Conservation (phyloP, 164 flowering plant genomes). For the Pachysandra terminalis region DNA sequence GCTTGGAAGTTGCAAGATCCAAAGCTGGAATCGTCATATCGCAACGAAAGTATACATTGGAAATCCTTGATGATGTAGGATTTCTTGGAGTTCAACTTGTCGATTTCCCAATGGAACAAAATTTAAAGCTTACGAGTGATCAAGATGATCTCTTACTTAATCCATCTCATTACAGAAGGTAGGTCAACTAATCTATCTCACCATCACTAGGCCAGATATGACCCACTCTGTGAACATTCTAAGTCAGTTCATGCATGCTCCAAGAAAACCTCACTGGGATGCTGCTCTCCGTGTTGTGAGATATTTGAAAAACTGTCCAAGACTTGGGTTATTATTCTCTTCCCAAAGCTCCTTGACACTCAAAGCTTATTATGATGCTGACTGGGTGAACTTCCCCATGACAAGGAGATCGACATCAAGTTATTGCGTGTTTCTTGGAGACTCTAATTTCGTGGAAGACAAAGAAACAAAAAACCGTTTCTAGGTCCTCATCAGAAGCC, state of each 20-base stretch:
- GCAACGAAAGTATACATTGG: slow-evolving; percentile 11
- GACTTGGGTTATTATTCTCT: background rate
- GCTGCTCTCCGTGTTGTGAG: slow-evolving; percentile 6
- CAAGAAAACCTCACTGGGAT: background rate
- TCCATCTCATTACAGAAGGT: background rate
- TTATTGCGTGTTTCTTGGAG: too few relatives aligned
- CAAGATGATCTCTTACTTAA: background rate
- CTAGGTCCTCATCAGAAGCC: too few relatives aligned
- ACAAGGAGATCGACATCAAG: too few relatives aligned
- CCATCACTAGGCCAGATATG: slow-evolving; percentile 5
- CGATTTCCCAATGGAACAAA: slow-evolving; percentile 10
- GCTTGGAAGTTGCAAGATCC: slow-evolving; percentile 4
- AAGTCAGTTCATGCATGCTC: slow-evolving; percentile 4
- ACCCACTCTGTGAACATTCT: slow-evolving; percentile 1
- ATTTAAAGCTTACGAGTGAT: background rate
- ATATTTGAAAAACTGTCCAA: slow-evolving; percentile 1
- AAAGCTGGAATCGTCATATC: background rate
- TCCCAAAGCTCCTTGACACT: background rate
- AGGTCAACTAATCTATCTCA: slow-evolving; percentile 2
- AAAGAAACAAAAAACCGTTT: too few relatives aligned
- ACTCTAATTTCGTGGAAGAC: too few relatives aligned
- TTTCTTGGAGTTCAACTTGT: background rate
- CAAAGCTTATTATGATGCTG: background rate
- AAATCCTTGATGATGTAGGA: slow-evolving; percentile 4
- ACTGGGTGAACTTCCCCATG: background rate